phyloP scores from a whole-genome alignment of 2,329 filamentous ascomycete genomes.

The Ophiostoma angusticollis region DNA sequence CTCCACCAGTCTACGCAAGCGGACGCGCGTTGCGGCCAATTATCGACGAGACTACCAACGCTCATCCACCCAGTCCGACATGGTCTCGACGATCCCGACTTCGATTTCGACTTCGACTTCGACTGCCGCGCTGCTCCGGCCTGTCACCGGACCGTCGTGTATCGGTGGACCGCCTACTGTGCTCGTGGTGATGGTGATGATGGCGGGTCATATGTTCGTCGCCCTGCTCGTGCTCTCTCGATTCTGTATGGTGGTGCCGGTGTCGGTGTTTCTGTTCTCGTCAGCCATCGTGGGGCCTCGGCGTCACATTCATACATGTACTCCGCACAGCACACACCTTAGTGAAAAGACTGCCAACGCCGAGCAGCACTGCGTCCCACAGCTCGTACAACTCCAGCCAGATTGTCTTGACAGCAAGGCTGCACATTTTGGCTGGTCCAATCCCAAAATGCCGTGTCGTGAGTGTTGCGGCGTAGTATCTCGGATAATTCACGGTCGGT shows the following conservation, averaged over 20 bases:
- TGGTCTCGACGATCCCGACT: neutral
- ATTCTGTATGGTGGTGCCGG: neutral
- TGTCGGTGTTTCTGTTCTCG: neutral
- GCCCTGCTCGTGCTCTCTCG: neutral
- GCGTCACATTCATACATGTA: neutral
- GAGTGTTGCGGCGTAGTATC: no score
- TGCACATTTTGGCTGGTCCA: no score
- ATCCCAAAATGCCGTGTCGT: no score
- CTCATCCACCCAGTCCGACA: no score
- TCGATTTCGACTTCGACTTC: neutral
- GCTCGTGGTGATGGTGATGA: neutral
- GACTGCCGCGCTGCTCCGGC: neutral
- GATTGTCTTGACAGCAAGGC: conserved; percentile 5
- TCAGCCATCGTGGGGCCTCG: neutral
- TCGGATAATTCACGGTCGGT: no score
- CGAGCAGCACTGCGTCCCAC: conserved; percentile 14
- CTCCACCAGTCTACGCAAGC: no score
- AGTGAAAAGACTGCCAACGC: conserved; percentile 12
- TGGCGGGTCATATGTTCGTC: no score
- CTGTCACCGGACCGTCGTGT: neutral
- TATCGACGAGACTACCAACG: no score
- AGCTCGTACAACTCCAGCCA: conserved; percentile 14
- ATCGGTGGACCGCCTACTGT: neutral
- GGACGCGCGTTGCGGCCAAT: no score
- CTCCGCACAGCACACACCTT: conserved; percentile 4